These are phyloP conservation scores for Penicillium janthinellum DNA, from an alignment of 2,329 filamentous ascomycete genomes.

Conservation along the genomic window DNA sequence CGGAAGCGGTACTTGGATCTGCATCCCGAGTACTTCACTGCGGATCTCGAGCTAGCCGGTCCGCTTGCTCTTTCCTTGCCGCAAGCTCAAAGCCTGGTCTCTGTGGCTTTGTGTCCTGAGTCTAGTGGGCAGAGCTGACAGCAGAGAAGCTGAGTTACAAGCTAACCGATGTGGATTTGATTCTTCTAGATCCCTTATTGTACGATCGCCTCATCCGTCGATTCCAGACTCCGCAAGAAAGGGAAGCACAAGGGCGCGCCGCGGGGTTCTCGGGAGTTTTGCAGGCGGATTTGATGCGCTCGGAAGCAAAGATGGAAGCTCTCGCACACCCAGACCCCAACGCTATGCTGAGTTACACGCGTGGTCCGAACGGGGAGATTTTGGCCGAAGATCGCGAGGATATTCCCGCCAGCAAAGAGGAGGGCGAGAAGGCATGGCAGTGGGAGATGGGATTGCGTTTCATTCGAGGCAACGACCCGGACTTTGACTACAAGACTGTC, in stretches of 20 bases:
- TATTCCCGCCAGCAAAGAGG: conserved; percentile 61
- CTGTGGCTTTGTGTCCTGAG: background rate
- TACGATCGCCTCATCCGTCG: conserved; percentile 79
- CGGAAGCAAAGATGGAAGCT: conserved; percentile 72
- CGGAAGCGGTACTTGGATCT: conserved; percentile 73
- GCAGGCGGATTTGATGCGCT: conserved; percentile 74
- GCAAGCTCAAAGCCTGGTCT: conserved; percentile 13
- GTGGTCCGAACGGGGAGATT: conserved; percentile 58
- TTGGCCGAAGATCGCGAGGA: conserved; percentile 61
- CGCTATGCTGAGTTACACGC: conserved; percentile 53
- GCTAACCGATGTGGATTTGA: conserved; percentile 30
- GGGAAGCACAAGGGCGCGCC: conserved; percentile 69
- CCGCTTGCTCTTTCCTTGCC: conserved; percentile 38
- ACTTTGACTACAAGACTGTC: conserved; percentile 74
- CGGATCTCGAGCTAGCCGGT: conserved; percentile 65
- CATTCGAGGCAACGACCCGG: conserved; percentile 70
- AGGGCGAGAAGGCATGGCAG: conserved; percentile 69
- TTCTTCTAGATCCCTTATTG: conserved; percentile 68
- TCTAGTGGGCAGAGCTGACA: conserved; percentile 15
- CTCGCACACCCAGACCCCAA: conserved; percentile 57
- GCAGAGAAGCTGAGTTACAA: conserved; percentile 11
- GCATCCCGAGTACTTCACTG: conserved; percentile 71
- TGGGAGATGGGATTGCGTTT: conserved; percentile 75
- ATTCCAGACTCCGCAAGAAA: conserved; percentile 73
- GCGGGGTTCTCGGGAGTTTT: conserved; percentile 80